Percentiles rank a stretch among this genome's conserved stretches.
Evolutionary conservation across 345 rosid genomes (phyloP).

Genomic region (Salix viminalis): DNA sequence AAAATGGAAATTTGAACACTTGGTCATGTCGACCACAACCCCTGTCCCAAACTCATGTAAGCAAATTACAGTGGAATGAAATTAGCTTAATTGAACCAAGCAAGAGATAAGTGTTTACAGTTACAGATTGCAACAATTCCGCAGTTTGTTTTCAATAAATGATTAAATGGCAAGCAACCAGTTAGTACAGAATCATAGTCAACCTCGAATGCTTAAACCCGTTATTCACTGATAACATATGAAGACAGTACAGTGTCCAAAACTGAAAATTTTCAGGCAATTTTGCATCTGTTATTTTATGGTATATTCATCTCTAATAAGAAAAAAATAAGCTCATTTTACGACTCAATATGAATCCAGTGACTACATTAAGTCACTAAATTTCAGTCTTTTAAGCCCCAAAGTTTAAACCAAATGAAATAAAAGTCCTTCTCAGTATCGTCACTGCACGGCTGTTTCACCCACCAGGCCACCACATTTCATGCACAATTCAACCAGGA

Average conservation of each 20-base stretch:
- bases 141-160: not conserved
- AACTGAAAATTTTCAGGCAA: not conserved
- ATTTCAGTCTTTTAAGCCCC: not conserved
- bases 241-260: not conserved
- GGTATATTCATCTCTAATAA: not conserved
- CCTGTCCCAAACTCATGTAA: not conserved
- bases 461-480: not conserved
- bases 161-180: not conserved
- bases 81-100: not conserved
- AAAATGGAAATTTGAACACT: not conserved
- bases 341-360: not conserved
- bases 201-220: not conserved
- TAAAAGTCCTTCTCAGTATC: not conserved
- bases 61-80: not conserved
- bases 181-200: not conserved
- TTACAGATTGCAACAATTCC: not conserved
- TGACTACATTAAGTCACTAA: not conserved
- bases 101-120: not conserved
- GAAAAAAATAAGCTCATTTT: not conserved
- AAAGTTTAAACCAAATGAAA: not conserved
- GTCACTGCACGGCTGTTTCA: not conserved
- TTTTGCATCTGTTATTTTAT: not conserved
- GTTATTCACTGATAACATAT: not conserved
- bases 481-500: not conserved
- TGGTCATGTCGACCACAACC: not conserved